Evolutionary conservation across 1,284 basidiomycete genomes (phyloP), one percentile per base, ranked within the genome.

Genomic region (Sanguinoderma infundibulare): DNA sequence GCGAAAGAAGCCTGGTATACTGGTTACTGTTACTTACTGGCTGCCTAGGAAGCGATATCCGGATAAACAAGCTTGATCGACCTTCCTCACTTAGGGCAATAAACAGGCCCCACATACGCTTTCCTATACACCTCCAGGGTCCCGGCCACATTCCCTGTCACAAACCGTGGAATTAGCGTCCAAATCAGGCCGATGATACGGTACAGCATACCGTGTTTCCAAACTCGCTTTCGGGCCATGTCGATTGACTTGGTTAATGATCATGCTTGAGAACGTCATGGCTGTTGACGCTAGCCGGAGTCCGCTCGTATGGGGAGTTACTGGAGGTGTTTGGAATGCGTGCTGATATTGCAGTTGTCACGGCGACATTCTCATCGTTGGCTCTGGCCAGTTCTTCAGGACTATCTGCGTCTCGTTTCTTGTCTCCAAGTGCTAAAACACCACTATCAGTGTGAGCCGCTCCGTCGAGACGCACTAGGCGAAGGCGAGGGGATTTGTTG

Each of bases 401-500:
- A 35, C 24, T 40, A 38, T 56, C 51, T 12, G 39, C 3, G 2
- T 64, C 65, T 34, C 17, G 10, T 36, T 66, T 62, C 53, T 67
- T 61, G 54, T 60, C 54, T 15, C 14, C 30, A 17, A 17, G 40
- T n/a, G 46, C 15, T 39, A 15, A 24, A 8, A 7, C 22, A 44
- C 12, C n/a, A 34, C 46, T 24, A 39, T 53, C 34, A 35, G 36
- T 20, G 46, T 20, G 22, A 26, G 32, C 15, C 20, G 35, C 8
- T 47, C 30, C 40, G 20, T 22, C 32, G 28, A 52, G 15, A 26
- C 49, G 57, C 47, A 47, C 38, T 20, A 51, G 20, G 42, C 46
- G 42, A 17, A 32, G n/a, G 57, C 44, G n/a, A 34, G 53, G 28
- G 74, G 67, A 38, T 20, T 64, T 60, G 55, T 36, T 52, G 28